Evolutionary conservation across 2,329 filamentous ascomycete genomes (phyloP).

Genomic region (Hypoxylon sp.): DNA sequence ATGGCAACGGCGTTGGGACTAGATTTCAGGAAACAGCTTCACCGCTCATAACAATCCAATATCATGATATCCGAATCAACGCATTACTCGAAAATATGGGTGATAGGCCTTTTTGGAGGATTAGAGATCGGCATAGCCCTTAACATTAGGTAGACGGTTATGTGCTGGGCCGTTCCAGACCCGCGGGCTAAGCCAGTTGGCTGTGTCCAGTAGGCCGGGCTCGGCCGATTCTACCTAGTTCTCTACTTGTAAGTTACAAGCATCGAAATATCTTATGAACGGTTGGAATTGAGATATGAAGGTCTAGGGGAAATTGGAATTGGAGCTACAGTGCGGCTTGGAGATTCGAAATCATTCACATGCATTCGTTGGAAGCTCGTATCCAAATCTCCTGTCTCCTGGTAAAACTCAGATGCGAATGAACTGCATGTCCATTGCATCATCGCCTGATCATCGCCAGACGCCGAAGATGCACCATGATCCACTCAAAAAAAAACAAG

Average conservation of each 20-base stretch:
- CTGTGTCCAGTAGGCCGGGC: constrained; percentile 16
- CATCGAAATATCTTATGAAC: background rate
- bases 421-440: constrained; percentile 35
- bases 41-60: constrained; percentile 32
- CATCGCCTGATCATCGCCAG: constrained; percentile 41
- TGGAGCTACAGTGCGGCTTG: background rate
- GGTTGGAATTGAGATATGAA: background rate
- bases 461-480: constrained; percentile 39
- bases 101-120: constrained; percentile 12
- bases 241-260: background rate
- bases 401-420: background rate
- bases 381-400: background rate
- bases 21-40: constrained; percentile 32
- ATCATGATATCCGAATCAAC: constrained; percentile 10
- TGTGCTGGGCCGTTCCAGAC: constrained; percentile 36
- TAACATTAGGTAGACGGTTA: constrained; percentile 1
- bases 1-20: constrained; percentile 27
- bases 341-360: background rate
- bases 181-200: constrained; percentile 22
- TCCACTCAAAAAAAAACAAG: constrained; percentile 34
- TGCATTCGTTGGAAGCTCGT: too few relatives aligned
- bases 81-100: background rate
- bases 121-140: constrained; percentile 17
- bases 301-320: too few relatives aligned
- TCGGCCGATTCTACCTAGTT: constrained; percentile 23